Evolutionary conservation across 345 rosid genomes (phyloP).

Genomic region (Bruguiera gymnorhiza): DNA sequence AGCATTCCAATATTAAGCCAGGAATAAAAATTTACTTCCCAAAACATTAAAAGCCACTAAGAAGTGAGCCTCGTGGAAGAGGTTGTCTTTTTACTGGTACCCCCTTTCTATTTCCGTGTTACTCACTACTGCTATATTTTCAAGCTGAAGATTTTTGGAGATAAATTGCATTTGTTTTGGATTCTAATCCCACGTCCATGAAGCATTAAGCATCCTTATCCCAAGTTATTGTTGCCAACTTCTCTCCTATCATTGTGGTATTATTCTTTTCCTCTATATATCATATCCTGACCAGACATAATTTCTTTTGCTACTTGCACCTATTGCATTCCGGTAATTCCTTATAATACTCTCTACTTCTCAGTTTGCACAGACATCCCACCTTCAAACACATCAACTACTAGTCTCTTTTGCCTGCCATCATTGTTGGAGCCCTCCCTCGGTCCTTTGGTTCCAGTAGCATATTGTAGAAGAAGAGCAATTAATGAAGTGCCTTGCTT

Average conservation of each 20-base stretch:
- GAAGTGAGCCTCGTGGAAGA: too few relatives aligned
- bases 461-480: too few relatives aligned
- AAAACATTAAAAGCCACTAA: too few relatives aligned
- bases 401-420: too few relatives aligned
- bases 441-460: too few relatives aligned
- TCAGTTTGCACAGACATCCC: slow-evolving; percentile 1
- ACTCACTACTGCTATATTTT: too few relatives aligned
- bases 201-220: slow-evolving; percentile 62
- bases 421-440: too few relatives aligned
- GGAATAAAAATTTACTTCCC: too few relatives aligned
- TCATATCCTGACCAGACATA: slow-evolving; percentile 36
- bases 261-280: slow-evolving; percentile 29
- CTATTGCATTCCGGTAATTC: slow-evolving; percentile 14
- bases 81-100: too few relatives aligned
- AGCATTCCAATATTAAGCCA: too few relatives aligned
- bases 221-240: slow-evolving; percentile 31
- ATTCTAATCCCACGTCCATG: slow-evolving; percentile 49
- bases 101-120: too few relatives aligned
- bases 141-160: not conserved
- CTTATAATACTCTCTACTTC: slow-evolving; percentile 24
- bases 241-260: slow-evolving; percentile 41
- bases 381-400: slow-evolving; percentile 1
- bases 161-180: slow-evolving; percentile 16
- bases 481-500: not conserved
- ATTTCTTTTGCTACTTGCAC: slow-evolving; percentile 37